phyloP scores from a whole-genome alignment of 2,329 filamentous ascomycete species.

The Akanthomyces lecanii region DNA sequence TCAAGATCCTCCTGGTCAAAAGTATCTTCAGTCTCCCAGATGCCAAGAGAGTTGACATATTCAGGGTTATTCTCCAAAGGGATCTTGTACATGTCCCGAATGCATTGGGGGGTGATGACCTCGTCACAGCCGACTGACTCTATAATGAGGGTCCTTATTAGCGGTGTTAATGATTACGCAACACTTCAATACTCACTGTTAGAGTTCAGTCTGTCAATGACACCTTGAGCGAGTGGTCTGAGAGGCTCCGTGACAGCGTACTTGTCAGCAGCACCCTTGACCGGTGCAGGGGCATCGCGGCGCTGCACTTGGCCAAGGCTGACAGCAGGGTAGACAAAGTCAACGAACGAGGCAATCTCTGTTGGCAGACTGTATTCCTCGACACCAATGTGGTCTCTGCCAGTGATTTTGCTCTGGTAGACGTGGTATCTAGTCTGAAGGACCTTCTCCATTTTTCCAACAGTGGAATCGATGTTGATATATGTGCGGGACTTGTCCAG shows the following conservation, averaged over 20 bases:
- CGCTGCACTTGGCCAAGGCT: conserved; percentile 29
- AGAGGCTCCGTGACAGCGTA: conserved; percentile 13
- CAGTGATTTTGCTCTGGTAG: conserved; percentile 37
- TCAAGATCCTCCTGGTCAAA: conserved; percentile 47
- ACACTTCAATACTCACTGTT: not conserved
- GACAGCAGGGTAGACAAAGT: conserved; percentile 38
- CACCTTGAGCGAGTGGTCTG: not conserved
- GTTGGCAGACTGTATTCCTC: conserved; percentile 38
- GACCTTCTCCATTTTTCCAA: conserved; percentile 39
- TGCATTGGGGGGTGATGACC: conserved; percentile 54
- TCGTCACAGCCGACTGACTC: conserved; percentile 38
- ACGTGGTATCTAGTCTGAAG: conserved; percentile 50
- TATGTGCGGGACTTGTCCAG: conserved; percentile 50
- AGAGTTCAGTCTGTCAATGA: conserved; percentile 7
- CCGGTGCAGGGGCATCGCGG: not conserved
- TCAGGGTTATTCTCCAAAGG: conserved; percentile 31
- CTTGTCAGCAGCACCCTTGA: conserved; percentile 3
- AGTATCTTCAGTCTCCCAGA: conserved; percentile 50
- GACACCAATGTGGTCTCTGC: conserved; percentile 35
- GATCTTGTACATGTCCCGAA: conserved; percentile 44
- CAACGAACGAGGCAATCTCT: conserved; percentile 33
- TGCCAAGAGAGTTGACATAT: conserved; percentile 42
- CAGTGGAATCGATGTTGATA: conserved; percentile 17
- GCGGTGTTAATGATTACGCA: not conserved
- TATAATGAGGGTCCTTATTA: not conserved